Percentiles rank a stretch among this genome's conserved stretches.
Conservation (phyloP, 352 stramenopile species). For the Pythium pyrilobum region DNA sequence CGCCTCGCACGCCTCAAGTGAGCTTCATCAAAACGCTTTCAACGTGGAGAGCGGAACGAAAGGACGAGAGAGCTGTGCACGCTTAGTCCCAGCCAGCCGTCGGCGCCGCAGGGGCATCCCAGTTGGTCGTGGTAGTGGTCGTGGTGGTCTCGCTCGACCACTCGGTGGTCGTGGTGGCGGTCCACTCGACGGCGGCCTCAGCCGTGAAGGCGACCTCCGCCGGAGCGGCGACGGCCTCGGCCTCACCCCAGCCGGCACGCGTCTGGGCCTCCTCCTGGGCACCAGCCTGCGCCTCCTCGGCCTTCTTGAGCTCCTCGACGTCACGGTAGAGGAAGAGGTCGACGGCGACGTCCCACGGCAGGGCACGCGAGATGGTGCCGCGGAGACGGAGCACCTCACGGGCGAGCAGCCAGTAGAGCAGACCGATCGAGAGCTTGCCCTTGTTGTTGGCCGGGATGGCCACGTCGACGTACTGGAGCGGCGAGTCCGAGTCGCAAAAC, state of each 20-base stretch:
- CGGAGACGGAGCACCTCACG: slow-evolving; percentile 98
- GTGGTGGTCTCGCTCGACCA: slow-evolving; percentile 69
- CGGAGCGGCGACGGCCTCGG: slow-evolving; percentile 32
- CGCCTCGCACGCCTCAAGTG: background rate
- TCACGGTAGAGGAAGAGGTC: slow-evolving; percentile 99
- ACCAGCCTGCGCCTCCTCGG: slow-evolving; percentile 93
- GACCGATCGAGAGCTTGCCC: slow-evolving; percentile 99
- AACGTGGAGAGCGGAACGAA: slow-evolving; percentile 22
- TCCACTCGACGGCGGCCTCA: slow-evolving; percentile 60
- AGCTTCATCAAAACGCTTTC: slow-evolving; percentile 19
- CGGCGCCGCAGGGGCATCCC: slow-evolving; percentile 45
- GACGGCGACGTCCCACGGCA: slow-evolving; percentile 98
- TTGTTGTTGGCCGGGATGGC: slow-evolving; percentile 99
- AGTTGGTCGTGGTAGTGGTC: slow-evolving; percentile 41
- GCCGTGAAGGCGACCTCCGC: slow-evolving; percentile 56
- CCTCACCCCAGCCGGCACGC: slow-evolving; percentile 69
- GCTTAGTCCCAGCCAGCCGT: slow-evolving; percentile 80
- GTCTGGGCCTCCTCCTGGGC: slow-evolving; percentile 72
- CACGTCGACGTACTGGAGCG: slow-evolving; percentile 98
- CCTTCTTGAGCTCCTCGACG: slow-evolving; percentile 99
- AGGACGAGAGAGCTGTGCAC: slow-evolving; percentile 8
- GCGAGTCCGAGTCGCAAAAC: slow-evolving; percentile 99
- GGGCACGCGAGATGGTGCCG: slow-evolving; percentile 92
- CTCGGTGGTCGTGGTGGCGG: slow-evolving; percentile 45
- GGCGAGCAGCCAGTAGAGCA: slow-evolving; percentile 99